Base-by-base conservation (phyloP, 345 rosid species). In the Linum lewisii region DNA sequence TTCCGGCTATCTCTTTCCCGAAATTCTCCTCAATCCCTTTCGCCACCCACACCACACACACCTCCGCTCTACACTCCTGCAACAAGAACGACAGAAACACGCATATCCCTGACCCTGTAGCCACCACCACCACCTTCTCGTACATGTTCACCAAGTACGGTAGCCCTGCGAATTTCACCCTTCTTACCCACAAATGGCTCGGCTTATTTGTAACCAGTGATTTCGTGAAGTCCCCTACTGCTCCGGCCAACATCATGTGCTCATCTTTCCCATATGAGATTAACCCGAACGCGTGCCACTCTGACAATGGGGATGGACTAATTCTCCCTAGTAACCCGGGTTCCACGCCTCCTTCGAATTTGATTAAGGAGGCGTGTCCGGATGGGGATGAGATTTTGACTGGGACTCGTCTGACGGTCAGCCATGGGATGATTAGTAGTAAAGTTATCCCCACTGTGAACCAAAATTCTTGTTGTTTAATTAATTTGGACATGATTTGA, bases 221-320 rank as follows among this genome's bases (percentile, higher is more conserved):
- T 66, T 79, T 86, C 0, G 95, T 90, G 68, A 82, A 86, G 68
- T 90, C 95, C 0, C 97, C 97, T 4, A 87, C 97, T 7, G 95
- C 93, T 23, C 95, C 95, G 0, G 93, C 90, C 2, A 90, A 77
- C 97, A 90, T 87, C 95, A 87, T 76, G 77, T 90, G 97, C 21
- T 78, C 84, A 4, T 66, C 58, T 74, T 87, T 80, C n/a, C 82
- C 81, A 24, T 85, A 80, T 1, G 95, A 87, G 50, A 90, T 87
- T 0, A 83, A 87, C 7, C 97, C 97, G 23, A 90, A 90, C 19
- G 95, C 90, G 15, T 90, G 97, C 97, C 97, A 90, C 65, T 90
- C 97, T 0, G 90, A 90, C 5, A 90, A 70, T 8, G 95, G 97
- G 3, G 95, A 90, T 0, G 95, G 95, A 67, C 95, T 90, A n/a